These are phyloP conservation scores for Trametes hirsuta DNA, from an alignment of 1,284 basidiomycete species.

Conservation along the genomic window DNA sequence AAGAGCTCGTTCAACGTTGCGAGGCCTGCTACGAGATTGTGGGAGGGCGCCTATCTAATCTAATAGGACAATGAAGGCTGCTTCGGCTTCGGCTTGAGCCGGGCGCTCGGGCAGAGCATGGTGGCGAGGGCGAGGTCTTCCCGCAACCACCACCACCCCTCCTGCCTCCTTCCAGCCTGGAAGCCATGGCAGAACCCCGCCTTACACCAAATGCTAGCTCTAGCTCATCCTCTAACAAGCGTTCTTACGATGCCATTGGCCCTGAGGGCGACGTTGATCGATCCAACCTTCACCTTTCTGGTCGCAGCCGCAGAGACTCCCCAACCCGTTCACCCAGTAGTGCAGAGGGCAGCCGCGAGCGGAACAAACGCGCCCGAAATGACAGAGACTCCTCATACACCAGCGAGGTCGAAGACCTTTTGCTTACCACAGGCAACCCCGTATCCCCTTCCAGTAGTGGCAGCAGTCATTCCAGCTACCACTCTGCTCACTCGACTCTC, in stretches of 20 bases:
- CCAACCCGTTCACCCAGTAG: background rate
- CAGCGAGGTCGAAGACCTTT: conserved; percentile 20
- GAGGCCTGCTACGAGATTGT: background rate
- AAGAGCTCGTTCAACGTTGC: too few relatives aligned
- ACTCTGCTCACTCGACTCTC: conserved; percentile 18
- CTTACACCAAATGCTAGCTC: background rate
- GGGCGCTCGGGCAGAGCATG: background rate
- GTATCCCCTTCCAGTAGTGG: conserved; percentile 16
- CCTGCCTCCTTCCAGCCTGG: background rate
- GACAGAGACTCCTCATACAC: conserved; percentile 18
- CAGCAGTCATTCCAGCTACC: conserved; percentile 22
- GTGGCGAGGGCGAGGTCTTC: background rate
- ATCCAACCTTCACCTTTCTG: background rate
- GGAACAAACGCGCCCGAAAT: conserved; percentile 23
- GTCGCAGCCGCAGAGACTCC: conserved; percentile 3
- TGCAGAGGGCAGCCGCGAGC: conserved; percentile 13
- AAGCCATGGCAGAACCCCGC: conserved; percentile 14
- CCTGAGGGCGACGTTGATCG: conserved; percentile 8
- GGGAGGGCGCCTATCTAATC: background rate
- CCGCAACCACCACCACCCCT: conserved; percentile 5
- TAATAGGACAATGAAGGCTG: background rate
- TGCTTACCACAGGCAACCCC: conserved; percentile 10
- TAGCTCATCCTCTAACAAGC: conserved; percentile 16
- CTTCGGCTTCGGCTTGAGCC: background rate
- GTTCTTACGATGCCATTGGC: conserved; percentile 20